Conservation (phyloP, 202 grass and related monocot species). For the Saccharum hybrid region DNA sequence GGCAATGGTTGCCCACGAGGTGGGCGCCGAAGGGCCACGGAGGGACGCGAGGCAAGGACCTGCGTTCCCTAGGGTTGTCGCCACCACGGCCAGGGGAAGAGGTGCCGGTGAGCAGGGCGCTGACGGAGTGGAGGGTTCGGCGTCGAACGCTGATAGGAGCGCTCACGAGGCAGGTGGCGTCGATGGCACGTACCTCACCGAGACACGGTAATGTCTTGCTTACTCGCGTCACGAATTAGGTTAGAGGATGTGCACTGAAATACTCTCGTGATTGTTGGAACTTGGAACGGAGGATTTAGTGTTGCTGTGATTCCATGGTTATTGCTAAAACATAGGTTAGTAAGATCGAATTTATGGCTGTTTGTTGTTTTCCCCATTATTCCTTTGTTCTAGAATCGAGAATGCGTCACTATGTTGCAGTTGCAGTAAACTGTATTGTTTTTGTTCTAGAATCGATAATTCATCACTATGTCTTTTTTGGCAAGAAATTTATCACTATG, state of each 20-base stretch:
- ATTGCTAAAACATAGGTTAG: background rate
- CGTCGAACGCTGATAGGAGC: constrained; percentile 37
- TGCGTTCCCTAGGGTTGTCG: constrained; percentile 35
- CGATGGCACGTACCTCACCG: constrained; percentile 77
- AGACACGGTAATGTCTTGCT: constrained; percentile 61
- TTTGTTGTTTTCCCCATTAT: background rate
- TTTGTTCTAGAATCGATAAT: background rate
- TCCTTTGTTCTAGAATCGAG: background rate
- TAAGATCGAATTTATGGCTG: background rate
- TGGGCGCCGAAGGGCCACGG: constrained; percentile 37
- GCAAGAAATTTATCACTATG: background rate
- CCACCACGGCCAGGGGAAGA: constrained; percentile 3
- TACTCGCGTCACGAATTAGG: background rate
- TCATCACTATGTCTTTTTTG: too few species aligned
- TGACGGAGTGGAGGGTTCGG: constrained; percentile 30
- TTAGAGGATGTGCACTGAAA: background rate
- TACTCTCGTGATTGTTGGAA: background rate
- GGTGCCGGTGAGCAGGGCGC: constrained; percentile 6
- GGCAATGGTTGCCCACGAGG: constrained; percentile 16
- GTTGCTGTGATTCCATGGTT: background rate
- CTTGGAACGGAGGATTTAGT: background rate
- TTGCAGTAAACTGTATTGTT: background rate
- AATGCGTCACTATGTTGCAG: background rate
- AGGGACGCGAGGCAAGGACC: constrained; percentile 46
- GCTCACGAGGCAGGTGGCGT: constrained; percentile 33